Conservation (phyloP, 768 basidiomycete genomes). For the Cystobasidium onofrii region DNA sequence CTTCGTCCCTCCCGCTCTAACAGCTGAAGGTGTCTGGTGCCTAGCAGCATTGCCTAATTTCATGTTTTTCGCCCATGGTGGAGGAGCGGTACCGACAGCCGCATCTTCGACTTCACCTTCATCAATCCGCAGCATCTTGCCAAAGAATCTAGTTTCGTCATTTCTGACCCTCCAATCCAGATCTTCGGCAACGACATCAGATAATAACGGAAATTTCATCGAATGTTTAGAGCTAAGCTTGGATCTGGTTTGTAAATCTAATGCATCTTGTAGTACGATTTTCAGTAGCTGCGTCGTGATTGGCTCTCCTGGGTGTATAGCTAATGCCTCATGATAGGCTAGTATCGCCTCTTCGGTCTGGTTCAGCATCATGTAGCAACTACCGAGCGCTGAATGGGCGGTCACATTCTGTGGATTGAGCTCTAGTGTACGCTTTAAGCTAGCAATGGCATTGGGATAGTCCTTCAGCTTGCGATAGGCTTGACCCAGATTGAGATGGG, state of each 20-base stretch:
- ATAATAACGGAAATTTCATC: conserved; percentile 9
- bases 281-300: conserved; percentile 12
- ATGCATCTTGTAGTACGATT: conserved; percentile 8
- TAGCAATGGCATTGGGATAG: conserved; percentile 58
- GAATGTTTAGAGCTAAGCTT: background rate
- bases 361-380: conserved; percentile 69
- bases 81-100: background rate
- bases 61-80: background rate
- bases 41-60: background rate
- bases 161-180: conserved; percentile 3
- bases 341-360: conserved; percentile 72
- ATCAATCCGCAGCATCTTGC: background rate
- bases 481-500: conserved; percentile 87
- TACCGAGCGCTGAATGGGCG: conserved; percentile 79
- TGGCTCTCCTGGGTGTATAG: conserved; percentile 26
- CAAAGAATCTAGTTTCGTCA: conserved; percentile 14
- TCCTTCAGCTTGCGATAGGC: conserved; percentile 58
- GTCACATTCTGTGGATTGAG: conserved; percentile 75
- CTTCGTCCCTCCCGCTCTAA: background rate
- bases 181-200: conserved; percentile 19
- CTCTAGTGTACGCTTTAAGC: conserved; percentile 72
- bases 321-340: conserved; percentile 67
- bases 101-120: background rate
- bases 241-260: background rate
- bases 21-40: too few relatives aligned